Base-by-base conservation (phyloP, 2,329 filamentous ascomycete species). In the Cercospora brassicicola region DNA sequence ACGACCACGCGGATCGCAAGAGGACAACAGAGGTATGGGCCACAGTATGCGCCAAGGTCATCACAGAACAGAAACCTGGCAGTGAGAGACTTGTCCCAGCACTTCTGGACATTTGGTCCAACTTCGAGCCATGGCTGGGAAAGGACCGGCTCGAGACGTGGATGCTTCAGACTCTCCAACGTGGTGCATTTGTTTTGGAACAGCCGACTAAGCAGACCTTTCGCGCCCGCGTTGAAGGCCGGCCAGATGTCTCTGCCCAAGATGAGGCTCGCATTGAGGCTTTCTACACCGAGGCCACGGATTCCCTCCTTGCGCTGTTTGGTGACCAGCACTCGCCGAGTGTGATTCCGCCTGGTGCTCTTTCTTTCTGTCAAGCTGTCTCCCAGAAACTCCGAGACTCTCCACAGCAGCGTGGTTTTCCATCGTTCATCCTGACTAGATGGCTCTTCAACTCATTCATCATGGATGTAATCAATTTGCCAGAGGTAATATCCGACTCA, bases 401-500 rank as follows among this genome's bases (percentile, higher is more conserved):
- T 72, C 87, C 87, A 71, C 88, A 91, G 69, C 89, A 91, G 72
- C 88, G 88, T 65, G 81, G 76, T 73, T 93, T 93, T 45, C 88
- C 93, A 70, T 89, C 89, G 73, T 96, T 94, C 83, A 87, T 98
- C 72, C 89, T 97, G 71, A 92, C 90, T 75, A 91, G 94, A 77
- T 99, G 94, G 89, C 89, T 97, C 70, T 97, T 98, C 78, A 91
- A 93, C 70, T 90, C 90, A 62, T 97, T 95, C 80, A 84, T 98
- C 39, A 86, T 92, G 57, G 90, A 91, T 74, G 90, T 93, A 63
- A 88, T 98, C 75, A 91, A 93, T 59, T 91, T 95, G 75, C 95
- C 95, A 10, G 95, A 99, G 85, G 93, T 88, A 84, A 73, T 76
- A 23, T 10, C 23, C 23, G 15, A 26, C 3, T 36, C 48, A 48